phyloP scores from a whole-genome alignment of 352 stramenopile species.

The Phytophthora colocasiae region DNA sequence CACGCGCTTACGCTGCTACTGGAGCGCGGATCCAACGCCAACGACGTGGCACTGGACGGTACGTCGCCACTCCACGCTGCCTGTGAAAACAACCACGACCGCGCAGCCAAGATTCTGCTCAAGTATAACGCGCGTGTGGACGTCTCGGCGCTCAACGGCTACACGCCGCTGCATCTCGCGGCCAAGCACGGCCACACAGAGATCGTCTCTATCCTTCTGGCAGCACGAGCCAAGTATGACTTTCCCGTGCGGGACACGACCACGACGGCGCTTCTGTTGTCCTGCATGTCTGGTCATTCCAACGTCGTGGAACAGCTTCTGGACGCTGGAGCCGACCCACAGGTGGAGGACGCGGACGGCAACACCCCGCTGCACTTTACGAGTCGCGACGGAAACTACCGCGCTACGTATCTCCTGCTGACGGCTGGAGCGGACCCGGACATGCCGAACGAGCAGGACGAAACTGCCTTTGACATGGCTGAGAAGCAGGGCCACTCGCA shows the following conservation, averaged over 20 bases:
- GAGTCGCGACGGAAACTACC: constrained; percentile 78
- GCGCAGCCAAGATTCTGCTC: constrained; percentile 62
- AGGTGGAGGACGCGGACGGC: constrained; percentile 78
- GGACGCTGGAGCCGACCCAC: constrained; percentile 74
- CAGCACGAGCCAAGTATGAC: constrained; percentile 57
- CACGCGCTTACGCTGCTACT: constrained; percentile 76
- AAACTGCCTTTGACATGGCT: constrained; percentile 85
- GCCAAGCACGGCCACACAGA: constrained; percentile 59
- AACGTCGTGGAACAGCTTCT: constrained; percentile 77
- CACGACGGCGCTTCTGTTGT: constrained; percentile 80
- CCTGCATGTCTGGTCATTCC: constrained; percentile 57
- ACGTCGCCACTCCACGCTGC: constrained; percentile 63
- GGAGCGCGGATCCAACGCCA: constrained; percentile 63
- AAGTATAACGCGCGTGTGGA: constrained; percentile 63
- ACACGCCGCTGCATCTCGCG: constrained; percentile 68
- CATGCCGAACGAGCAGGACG: constrained; percentile 82
- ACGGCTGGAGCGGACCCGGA: constrained; percentile 85
- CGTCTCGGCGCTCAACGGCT: constrained; percentile 50
- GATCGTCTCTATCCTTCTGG: constrained; percentile 56
- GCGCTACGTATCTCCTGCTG: constrained; percentile 77
- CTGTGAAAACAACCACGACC: constrained; percentile 68
- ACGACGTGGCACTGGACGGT: constrained; percentile 63
- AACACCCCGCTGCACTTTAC: constrained; percentile 87
- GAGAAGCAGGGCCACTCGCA: constrained; percentile 70
- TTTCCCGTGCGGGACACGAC: constrained; percentile 45